Evolutionary conservation across 1,139 yeast genomes (phyloP), one percentile per base, ranked within the genome.

Genomic region (Meyerozyma smithsonii): DNA sequence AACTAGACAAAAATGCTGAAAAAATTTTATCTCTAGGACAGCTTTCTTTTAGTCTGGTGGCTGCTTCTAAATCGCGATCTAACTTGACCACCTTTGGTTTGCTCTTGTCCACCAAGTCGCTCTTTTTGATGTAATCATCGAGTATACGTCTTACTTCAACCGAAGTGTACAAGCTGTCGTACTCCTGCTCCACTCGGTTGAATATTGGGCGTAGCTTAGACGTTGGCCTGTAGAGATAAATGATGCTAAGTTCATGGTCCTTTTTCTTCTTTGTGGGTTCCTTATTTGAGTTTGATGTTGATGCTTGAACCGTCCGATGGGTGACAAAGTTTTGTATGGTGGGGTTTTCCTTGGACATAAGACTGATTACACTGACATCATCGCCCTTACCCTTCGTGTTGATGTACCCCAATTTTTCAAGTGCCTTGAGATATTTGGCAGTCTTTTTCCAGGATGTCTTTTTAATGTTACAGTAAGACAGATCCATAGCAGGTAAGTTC

Each of bases 381-480:
- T 90, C 94, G 17, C 74, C 84, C 51, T 87, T 84, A 8, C 92
- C 95, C 50, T 87, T 86, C 12, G 81, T 61, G 40, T 75, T 76
- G 20, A 87, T 48, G 42, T 82, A 76, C 1, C 79, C 78, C 38
- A 73, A 71, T 55, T 88, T 90, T 47, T 85, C 95, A 82, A 89
- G 87, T 4, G 84, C 81, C 55, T 88, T 90, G 41, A 90, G 65
- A 52, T 81, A 88, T 59, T 89, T 90, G 16, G 90, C 74, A 1
- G 94, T 79, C 55, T 92, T 92, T 58, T 85, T 89, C 95, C 95
- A 90, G 3, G 90, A 78, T 0, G 96, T 82, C 52, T 80, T 83
- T 59, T 89, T 90, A 52, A 92, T 76, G 44, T 76, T 80, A 34
- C 87, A 75, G 35, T 69, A 70, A n/a, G 62, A 59, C 1, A 74